These are phyloP conservation scores for Yamadazyma oceani DNA, from an alignment of 1,139 yeast species.

Conservation along the genomic window DNA sequence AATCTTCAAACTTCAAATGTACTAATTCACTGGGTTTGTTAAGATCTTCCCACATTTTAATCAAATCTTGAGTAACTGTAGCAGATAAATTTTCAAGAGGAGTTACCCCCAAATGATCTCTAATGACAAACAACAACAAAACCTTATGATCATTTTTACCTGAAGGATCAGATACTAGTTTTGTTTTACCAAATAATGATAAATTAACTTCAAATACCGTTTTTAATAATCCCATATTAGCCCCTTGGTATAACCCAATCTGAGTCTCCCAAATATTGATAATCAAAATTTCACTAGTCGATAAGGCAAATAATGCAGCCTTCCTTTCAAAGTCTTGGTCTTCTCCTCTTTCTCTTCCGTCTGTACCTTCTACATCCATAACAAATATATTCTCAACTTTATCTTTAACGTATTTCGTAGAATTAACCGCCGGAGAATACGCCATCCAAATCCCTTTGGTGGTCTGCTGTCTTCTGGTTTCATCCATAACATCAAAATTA, in stretches of 20 bases:
- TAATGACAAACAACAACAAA: slow-evolving; percentile 78
- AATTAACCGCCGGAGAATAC: slow-evolving; percentile 47
- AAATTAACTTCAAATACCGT: slow-evolving; percentile 96
- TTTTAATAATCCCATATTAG: slow-evolving; percentile 91
- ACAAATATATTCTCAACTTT: slow-evolving; percentile 58
- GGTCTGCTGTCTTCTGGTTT: slow-evolving; percentile 74
- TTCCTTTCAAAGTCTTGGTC: slow-evolving; percentile 98
- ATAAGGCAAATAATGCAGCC: slow-evolving; percentile 90
- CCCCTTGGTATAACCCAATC: slow-evolving; percentile 95
- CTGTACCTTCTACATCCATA: slow-evolving; percentile 97
- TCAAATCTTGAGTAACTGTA: slow-evolving; percentile 69
- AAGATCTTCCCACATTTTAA: slow-evolving; percentile 74
- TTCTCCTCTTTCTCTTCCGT: slow-evolving; percentile 96
- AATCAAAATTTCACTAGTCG: slow-evolving; percentile 87
- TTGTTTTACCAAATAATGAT: slow-evolving; percentile 62
- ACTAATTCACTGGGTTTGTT: slow-evolving; percentile 68
- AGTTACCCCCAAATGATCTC: slow-evolving; percentile 90
- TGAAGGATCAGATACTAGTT: slow-evolving; percentile 22
- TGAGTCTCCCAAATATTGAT: slow-evolving; percentile 97
- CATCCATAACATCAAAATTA: slow-evolving; percentile 91
- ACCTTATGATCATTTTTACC: slow-evolving; percentile 56
- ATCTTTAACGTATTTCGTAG: slow-evolving; percentile 21
- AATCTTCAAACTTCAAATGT: slow-evolving; percentile 60
- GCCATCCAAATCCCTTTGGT: slow-evolving; percentile 97
- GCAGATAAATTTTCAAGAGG: slow-evolving; percentile 70